Conservation (phyloP, 176 grass and related monocot genomes). For the Triticum turgidum region DNA sequence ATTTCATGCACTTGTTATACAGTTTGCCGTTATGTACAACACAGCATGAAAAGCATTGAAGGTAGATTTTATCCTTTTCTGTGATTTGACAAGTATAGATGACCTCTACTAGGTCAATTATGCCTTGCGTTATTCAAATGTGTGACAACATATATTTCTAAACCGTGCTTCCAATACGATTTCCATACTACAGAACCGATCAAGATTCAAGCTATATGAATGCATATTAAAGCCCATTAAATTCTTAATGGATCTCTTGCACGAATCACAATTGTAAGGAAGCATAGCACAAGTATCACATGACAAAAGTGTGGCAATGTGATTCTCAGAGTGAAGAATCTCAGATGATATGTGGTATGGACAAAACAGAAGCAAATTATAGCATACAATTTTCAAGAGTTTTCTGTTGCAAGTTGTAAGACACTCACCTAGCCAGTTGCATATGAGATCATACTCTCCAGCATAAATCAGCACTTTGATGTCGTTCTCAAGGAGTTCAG, state of each 20-base stretch:
- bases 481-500: slow-evolving; percentile 74
- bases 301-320: not conserved
- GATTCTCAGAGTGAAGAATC: not conserved
- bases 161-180: no score
- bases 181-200: no score
- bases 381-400: not conserved
- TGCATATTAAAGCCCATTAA: not conserved
- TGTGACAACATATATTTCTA: no score
- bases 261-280: slow-evolving; percentile 7
- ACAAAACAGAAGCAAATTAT: not conserved
- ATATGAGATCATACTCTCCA: slow-evolving; percentile 96
- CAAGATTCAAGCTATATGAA: no score
- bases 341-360: not conserved
- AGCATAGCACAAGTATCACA: not conserved
- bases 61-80: not conserved
- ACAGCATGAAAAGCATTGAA: not conserved
- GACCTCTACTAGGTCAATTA: not conserved
- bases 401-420: slow-evolving; percentile 19
- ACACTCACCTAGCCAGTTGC: slow-evolving; percentile 84
- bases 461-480: slow-evolving; percentile 86
- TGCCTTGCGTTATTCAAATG: not conserved
- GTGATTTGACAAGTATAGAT: not conserved
- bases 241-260: not conserved
- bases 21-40: not conserved
- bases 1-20: not conserved